These are phyloP conservation scores for Polytrichum formosum DNA, from an alignment of 225 moss, liverwort and hornwort species.

Conservation along the genomic window DNA sequence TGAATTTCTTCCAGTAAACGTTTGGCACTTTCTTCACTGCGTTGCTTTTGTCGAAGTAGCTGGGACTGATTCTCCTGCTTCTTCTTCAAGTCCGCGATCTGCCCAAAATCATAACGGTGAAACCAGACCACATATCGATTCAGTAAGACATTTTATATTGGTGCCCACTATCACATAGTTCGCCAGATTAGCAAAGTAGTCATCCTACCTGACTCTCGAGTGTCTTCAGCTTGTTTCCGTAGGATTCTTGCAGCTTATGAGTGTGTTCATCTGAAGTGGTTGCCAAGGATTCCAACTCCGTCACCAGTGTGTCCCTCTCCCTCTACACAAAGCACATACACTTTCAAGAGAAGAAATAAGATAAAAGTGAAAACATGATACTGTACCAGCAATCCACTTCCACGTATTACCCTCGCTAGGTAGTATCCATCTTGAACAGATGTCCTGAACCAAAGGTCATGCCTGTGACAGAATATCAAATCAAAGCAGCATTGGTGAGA, in stretches of 20 bases:
- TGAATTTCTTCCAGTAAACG: constrained; percentile 87
- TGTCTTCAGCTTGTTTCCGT: constrained; percentile 53
- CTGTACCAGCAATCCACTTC: too few relatives aligned
- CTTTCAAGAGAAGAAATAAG: constrained; percentile 9
- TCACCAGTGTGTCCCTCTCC: constrained; percentile 58
- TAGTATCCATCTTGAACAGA: too few relatives aligned
- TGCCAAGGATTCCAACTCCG: constrained; percentile 58
- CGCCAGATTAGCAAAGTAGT: constrained; percentile 7
- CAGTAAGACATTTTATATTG: not conserved
- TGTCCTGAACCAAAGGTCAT: too few relatives aligned
- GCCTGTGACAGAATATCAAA: not conserved
- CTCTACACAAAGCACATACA: constrained; percentile 21
- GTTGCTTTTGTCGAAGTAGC: constrained; percentile 79
- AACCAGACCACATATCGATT: constrained; percentile 6
- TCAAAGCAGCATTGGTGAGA: not conserved
- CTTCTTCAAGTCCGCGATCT: constrained; percentile 95
- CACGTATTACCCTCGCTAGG: too few relatives aligned
- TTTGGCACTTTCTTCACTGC: constrained; percentile 88
- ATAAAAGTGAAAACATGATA: too few relatives aligned
- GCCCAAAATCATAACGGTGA: constrained; percentile 4
- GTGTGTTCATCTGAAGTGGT: constrained; percentile 61
- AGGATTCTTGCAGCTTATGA: constrained; percentile 59
- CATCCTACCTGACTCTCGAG: constrained; percentile 54
- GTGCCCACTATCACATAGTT: not conserved
- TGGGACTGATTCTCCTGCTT: constrained; percentile 94